A percentile compares a stretch with the other conserved stretches of the same genome.
phyloP scores from a whole-genome alignment of 495 filamentous ascomycete species.

The Margaritispora aquatica region DNA sequence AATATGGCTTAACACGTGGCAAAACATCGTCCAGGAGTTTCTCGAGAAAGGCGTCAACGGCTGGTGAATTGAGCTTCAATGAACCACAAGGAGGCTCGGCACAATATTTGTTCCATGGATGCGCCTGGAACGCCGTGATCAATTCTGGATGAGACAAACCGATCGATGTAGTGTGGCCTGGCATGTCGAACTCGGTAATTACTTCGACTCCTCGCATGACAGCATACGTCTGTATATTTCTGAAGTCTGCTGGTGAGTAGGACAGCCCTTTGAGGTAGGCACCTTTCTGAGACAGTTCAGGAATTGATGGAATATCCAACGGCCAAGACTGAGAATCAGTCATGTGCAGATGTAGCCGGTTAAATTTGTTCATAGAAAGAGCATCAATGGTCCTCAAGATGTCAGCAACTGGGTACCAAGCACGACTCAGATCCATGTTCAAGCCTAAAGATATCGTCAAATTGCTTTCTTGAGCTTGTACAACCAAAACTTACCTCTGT shows the following conservation, averaged over 20 bases:
- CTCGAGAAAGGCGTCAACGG: slow-evolving; percentile 61
- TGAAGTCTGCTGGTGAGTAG: slow-evolving; percentile 58
- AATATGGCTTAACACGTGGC: slow-evolving; percentile 60
- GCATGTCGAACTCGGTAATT: slow-evolving; percentile 74
- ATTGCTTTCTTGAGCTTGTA: background rate
- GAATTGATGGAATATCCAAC: slow-evolving; percentile 65
- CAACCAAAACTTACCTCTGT: slow-evolving; percentile 41
- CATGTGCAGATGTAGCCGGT: slow-evolving; percentile 61
- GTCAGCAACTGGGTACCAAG: slow-evolving; percentile 54
- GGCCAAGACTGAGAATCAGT: slow-evolving; percentile 85
- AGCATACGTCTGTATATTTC: slow-evolving; percentile 60
- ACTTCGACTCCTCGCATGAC: slow-evolving; percentile 62
- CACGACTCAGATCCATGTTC: slow-evolving; percentile 65
- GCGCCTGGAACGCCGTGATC: slow-evolving; percentile 61
- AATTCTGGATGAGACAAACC: slow-evolving; percentile 61
- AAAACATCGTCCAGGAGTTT: slow-evolving; percentile 63
- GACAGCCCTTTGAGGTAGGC: slow-evolving; percentile 54
- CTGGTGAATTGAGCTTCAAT: slow-evolving; percentile 63
- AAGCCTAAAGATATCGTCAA: slow-evolving; percentile 33
- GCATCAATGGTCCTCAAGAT: slow-evolving; percentile 68
- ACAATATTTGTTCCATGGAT: slow-evolving; percentile 62
- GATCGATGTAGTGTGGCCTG: slow-evolving; percentile 67
- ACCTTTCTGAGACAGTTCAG: slow-evolving; percentile 61
- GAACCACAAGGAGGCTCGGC: slow-evolving; percentile 71
- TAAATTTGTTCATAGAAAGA: slow-evolving; percentile 70